Evolutionary conservation across 192 early-diverging fungal species (phyloP).

Genomic region (Umbelopsis vinacea): DNA sequence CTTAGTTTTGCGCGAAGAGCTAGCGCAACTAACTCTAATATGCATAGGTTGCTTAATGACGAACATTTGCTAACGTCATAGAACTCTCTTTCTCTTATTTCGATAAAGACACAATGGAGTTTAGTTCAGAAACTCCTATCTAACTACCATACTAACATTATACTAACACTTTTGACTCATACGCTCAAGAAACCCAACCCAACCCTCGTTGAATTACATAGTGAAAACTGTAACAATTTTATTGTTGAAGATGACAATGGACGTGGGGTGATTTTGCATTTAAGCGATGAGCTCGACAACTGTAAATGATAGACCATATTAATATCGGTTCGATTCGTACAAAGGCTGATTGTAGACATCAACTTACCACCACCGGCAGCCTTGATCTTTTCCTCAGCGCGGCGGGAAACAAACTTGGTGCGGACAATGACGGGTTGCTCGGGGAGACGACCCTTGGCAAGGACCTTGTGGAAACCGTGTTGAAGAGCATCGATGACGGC

Average conservation of each 20-base stretch:
- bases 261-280: constrained; percentile 27
- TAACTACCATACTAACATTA: too few relatives aligned
- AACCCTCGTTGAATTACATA: too few relatives aligned
- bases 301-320: not conserved
- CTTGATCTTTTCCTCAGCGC: constrained; percentile 98
- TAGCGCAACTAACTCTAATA: too few relatives aligned
- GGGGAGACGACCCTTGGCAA: constrained; percentile 92
- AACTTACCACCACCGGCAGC: constrained; percentile 77
- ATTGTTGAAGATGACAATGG: constrained; percentile 26
- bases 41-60: too few relatives aligned
- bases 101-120: too few relatives aligned
- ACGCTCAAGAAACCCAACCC: too few relatives aligned
- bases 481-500: constrained; percentile 89
- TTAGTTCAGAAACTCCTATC: too few relatives aligned
- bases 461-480: constrained; percentile 91
- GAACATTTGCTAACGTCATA: too few relatives aligned
- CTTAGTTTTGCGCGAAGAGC: too few relatives aligned
- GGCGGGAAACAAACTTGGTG: constrained; percentile 85
- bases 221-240: constrained; percentile 13
- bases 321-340: not conserved
- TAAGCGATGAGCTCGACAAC: constrained; percentile 64
- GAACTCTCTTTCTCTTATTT: too few relatives aligned
- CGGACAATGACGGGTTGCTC: constrained; percentile 93
- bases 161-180: too few relatives aligned
- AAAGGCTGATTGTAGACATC: too few relatives aligned